Conservation (phyloP, 2,329 filamentous ascomycete genomes). For the Microdochium paspali region DNA sequence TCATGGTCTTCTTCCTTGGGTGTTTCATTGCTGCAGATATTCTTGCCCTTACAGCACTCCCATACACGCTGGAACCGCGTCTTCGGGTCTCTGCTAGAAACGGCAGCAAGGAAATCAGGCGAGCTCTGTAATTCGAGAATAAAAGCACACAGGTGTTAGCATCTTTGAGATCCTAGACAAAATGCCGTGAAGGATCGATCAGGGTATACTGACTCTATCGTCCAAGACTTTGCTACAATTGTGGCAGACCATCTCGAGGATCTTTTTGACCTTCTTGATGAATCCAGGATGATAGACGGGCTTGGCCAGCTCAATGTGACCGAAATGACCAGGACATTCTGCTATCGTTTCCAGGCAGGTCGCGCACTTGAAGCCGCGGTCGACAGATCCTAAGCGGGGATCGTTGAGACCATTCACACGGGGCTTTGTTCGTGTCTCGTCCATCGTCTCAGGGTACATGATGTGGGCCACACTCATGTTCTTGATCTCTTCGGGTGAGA, state of each 20-base stretch:
- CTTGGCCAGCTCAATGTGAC: constrained; percentile 94
- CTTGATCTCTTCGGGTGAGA: constrained; percentile 98
- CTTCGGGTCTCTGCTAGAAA: constrained; percentile 84
- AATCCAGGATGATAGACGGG: constrained; percentile 94
- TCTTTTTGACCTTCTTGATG: constrained; percentile 98
- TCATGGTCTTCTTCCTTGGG: constrained; percentile 61
- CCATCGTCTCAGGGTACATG: constrained; percentile 98
- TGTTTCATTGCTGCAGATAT: constrained; percentile 73
- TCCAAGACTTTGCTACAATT: constrained; percentile 97
- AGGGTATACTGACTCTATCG: constrained; percentile 87
- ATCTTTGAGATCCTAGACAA: constrained; percentile 33
- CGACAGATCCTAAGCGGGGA: constrained; percentile 90
- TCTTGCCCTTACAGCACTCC: constrained; percentile 83
- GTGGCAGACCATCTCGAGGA: constrained; percentile 97
- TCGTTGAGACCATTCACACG: constrained; percentile 91
- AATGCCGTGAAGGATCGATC: constrained; percentile 40
- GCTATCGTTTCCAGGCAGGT: constrained; percentile 94
- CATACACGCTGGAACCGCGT: constrained; percentile 88
- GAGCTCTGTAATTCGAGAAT: constrained; percentile 55
- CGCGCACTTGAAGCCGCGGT: constrained; percentile 89
- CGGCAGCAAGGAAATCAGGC: constrained; percentile 71
- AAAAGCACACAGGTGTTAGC: constrained; percentile 39
- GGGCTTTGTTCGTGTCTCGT: constrained; percentile 84
- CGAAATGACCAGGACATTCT: constrained; percentile 95
- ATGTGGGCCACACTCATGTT: constrained; percentile 96